These are phyloP conservation scores for Caryopteris hybrid DNA, from an alignment of 305 asterid genomes.

Conservation along the genomic window DNA sequence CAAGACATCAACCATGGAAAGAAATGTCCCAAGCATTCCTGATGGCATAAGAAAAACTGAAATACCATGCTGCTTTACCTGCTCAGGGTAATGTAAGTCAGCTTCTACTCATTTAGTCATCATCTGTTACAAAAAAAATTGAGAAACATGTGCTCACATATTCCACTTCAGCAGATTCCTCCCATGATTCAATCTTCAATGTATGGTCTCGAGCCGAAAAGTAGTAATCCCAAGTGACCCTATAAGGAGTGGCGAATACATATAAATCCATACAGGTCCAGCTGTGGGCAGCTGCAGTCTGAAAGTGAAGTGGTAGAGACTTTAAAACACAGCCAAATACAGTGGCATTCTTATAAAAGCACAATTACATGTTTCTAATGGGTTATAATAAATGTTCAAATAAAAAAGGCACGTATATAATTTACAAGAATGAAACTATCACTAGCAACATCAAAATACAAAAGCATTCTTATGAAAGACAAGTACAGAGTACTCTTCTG, in stretches of 20 bases:
- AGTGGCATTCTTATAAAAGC: not conserved
- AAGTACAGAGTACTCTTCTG: not conserved
- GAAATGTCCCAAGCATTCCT: conserved; percentile 98
- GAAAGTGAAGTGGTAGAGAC: conserved; percentile 10
- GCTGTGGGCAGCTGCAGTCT: conserved; percentile 94
- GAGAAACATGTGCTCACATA: conserved; percentile 44
- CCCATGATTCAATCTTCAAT: conserved; percentile 81
- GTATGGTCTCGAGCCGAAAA: conserved; percentile 81
- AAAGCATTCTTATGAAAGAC: not conserved
- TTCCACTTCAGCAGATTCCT: conserved; percentile 90
- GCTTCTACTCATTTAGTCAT: not conserved
- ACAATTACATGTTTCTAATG: too few relatives aligned
- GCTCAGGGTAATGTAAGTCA: conserved; percentile 34
- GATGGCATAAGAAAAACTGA: conserved; percentile 99
- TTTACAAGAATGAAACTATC: not conserved
- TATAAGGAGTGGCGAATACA: conserved; percentile 97
- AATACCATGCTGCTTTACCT: conserved; percentile 96
- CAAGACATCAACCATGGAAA: conserved; percentile 89
- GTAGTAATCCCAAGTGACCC: conserved; percentile 96
- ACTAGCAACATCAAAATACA: not conserved
- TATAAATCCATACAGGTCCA: conserved; percentile 99
- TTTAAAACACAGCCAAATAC: not conserved
- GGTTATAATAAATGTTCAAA: not conserved
- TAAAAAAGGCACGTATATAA: not conserved
- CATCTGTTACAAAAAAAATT: not conserved